phyloP scores from a whole-genome alignment of 2,329 filamentous ascomycete species.

The Ploettnerulaceae sp. region DNA sequence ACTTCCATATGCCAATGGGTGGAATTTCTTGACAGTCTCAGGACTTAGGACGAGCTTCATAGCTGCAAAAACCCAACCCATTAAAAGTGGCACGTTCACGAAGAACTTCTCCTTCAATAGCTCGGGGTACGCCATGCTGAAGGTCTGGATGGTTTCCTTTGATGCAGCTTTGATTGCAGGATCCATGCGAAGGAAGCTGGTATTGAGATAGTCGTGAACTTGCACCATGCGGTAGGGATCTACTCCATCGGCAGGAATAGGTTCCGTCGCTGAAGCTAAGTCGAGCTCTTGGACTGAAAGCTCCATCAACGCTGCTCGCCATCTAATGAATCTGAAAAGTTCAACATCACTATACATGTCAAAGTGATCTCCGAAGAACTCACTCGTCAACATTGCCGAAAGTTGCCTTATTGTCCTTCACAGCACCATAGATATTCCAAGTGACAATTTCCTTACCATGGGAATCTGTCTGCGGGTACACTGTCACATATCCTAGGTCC shows the following conservation, averaged over 20 bases:
- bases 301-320: slow-evolving; percentile 90
- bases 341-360: neutral
- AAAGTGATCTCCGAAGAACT: slow-evolving; percentile 31
- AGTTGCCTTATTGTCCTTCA: slow-evolving; percentile 73
- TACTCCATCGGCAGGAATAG: slow-evolving; percentile 55
- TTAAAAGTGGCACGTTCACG: slow-evolving; percentile 81
- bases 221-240: slow-evolving; percentile 91
- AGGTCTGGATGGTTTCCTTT: slow-evolving; percentile 74
- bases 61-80: slow-evolving; percentile 78
- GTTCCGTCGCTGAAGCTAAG: slow-evolving; percentile 61
- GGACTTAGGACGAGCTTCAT: slow-evolving; percentile 72
- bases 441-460: slow-evolving; percentile 63
- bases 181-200: slow-evolving; percentile 82
- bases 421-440: slow-evolving; percentile 90
- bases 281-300: slow-evolving; percentile 70
- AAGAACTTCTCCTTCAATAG: slow-evolving; percentile 90
- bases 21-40: slow-evolving; percentile 74
- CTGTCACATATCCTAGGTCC: slow-evolving; percentile 75
- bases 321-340: slow-evolving; percentile 69
- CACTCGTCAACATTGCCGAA: slow-evolving; percentile 81
- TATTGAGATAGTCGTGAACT: slow-evolving; percentile 86
- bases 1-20: slow-evolving; percentile 69
- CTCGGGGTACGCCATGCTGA: slow-evolving; percentile 83
- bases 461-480: slow-evolving; percentile 53
- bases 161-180: slow-evolving; percentile 70